Evolutionary conservation across 192 early-diverging fungal genomes (phyloP).

Genomic region (Backusella parvicylindrica): DNA sequence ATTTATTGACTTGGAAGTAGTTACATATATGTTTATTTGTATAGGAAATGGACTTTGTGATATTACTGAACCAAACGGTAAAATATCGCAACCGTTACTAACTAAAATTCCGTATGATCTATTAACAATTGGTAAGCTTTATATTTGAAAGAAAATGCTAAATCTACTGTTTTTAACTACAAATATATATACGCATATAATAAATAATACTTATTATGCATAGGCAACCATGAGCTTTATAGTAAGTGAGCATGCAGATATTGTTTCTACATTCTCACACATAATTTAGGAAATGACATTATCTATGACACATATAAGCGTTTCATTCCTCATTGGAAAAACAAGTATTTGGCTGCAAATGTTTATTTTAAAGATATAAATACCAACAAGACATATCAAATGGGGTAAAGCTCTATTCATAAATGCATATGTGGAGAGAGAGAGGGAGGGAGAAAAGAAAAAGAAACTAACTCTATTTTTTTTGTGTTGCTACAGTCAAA

Average conservation of each 20-base stretch:
- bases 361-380: slow-evolving; percentile 28
- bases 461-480: neutral
- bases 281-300: slow-evolving; percentile 24
- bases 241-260: neutral
- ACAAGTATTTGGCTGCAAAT: slow-evolving; percentile 32
- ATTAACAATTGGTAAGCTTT: slow-evolving; percentile 25
- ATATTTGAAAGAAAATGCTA: neutral
- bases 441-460: neutral
- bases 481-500: slow-evolving; percentile 5
- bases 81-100: slow-evolving; percentile 37
- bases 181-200: too few relatives aligned
- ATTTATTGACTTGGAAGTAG: neutral
- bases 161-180: neutral
- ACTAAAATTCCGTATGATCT: slow-evolving; percentile 36
- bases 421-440: neutral
- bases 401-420: slow-evolving; percentile 18
- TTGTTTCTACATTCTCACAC: neutral
- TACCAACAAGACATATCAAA: slow-evolving; percentile 42
- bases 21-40: neutral
- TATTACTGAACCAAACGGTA: slow-evolving; percentile 28
- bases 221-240: slow-evolving; percentile 42
- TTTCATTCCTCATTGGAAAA: slow-evolving; percentile 32
- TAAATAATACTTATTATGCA: neutral
- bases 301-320: slow-evolving; percentile 15
- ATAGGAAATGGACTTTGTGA: slow-evolving; percentile 42